Conservation (phyloP, 495 filamentous ascomycete species). For the Symbiotaphrina buchneri region DNA sequence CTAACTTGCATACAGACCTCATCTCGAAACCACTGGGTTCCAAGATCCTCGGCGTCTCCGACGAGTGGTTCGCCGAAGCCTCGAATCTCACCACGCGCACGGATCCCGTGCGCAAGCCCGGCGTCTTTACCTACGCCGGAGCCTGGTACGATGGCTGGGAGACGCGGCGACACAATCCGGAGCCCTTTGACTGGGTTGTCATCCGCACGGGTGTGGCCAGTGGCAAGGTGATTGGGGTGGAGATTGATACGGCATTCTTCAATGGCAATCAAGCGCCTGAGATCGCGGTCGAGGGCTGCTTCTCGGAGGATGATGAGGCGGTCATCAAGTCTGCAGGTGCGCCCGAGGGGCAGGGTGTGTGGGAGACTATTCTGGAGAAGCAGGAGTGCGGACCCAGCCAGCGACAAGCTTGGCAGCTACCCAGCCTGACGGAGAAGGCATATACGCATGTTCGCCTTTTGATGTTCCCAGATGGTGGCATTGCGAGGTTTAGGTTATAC, state of each 20-base stretch:
- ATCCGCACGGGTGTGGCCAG: slow-evolving; percentile 60
- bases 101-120: slow-evolving; percentile 51
- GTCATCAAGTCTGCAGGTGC: too few species aligned
- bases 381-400: slow-evolving; percentile 55
- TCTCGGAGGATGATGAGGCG: slow-evolving; percentile 27
- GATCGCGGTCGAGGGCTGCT: slow-evolving; percentile 62
- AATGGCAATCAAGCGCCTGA: slow-evolving; percentile 71
- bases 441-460: slow-evolving; percentile 72
- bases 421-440: slow-evolving; percentile 28
- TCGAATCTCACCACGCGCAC: slow-evolving; percentile 56
- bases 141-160: slow-evolving; percentile 97
- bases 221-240: slow-evolving; percentile 54
- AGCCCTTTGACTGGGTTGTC: slow-evolving; percentile 66
- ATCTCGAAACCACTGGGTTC: slow-evolving; percentile 53
- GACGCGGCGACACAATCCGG: slow-evolving; percentile 64
- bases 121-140: slow-evolving; percentile 65
- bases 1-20: slow-evolving; percentile 32
- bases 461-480: slow-evolving; percentile 93
- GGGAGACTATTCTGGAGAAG: slow-evolving; percentile 50
- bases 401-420: slow-evolving; percentile 59
- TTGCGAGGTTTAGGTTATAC: slow-evolving; percentile 65
- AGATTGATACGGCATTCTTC: slow-evolving; percentile 77
- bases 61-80: slow-evolving; percentile 80
- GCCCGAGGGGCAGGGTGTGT: slow-evolving; percentile 32
- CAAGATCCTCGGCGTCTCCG: slow-evolving; percentile 50